Evolutionary conservation across 345 rosid species (phyloP), one percentile per base, ranked within the genome.

Genomic region (Durio zibethinus): DNA sequence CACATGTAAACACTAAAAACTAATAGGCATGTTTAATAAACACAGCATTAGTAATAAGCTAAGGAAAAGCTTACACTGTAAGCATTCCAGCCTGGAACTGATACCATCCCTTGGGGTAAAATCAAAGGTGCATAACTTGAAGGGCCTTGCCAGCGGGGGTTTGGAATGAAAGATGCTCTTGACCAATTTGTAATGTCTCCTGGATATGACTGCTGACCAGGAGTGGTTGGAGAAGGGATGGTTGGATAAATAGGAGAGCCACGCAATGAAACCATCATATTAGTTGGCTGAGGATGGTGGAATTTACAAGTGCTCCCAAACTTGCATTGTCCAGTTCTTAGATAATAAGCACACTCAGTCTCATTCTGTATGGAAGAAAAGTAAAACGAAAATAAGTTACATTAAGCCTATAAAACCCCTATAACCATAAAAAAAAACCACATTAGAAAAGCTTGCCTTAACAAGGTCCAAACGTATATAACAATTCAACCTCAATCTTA

Each of bases 241-340:
- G 94, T 78, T 72, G 92, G 88, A 87, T 93, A 92, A 67, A 86
- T 89, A 75, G 96, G 89, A 67, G 98, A 91, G 56, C 92, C 93
- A 43, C 85, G 89, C 75, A 89, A 63, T 18, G 94, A 82, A 74
- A 93, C 93, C 94, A 92, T 89, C 89, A 92, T 83, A 83, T 88
- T 92, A 74, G 88, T 81, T 85, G 96, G 94, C 82, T 90, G 99
- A 82, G 92, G 98, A 84, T 95, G 99, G 77, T 97, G 98, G 83
- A 89, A 97, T 83, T 94, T 97, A 87, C 99, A 97, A 72, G 98
- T 94, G 56, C 81, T 85, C 70, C 96, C 98, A 79, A 91, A 97
- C 86, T 94, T 97, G 90, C 99, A 97, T 53, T 91, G 97, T 70
- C 98, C 99, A 8, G 98, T 97, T 88, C 97, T 92, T 82, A 94